Base-by-base conservation (phyloP, 345 rosid species). In the Trapa incisa region DNA sequence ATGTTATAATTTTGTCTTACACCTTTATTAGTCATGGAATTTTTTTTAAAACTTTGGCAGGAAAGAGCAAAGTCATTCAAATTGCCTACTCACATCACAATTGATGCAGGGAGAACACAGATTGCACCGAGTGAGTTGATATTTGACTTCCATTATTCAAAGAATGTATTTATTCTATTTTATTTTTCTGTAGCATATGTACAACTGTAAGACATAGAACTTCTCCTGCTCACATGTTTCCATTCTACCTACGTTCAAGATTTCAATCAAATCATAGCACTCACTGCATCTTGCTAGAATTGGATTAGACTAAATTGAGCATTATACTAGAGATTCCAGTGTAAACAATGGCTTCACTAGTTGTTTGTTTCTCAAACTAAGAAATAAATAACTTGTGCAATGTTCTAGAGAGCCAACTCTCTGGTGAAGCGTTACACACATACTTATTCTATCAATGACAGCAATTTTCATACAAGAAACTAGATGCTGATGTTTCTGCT, bases 101-200 rank as follows among this genome's bases (percentile, higher is more conserved):
- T 94, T 58, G 99, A 94, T 83, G 99, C 99, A 5, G 99, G 99
- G 77, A 89, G 96, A 75, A 94, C 97, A 0, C 99, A 91, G 79
- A 94, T 94, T 58, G 97, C 97, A 48, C 99, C 99, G 71, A 91
- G 97, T 94, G 74, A 86, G 99, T 91, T 72, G 69, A 71, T 17
- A 61, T 32, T 54, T 68, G 47, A 56, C 69, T 66, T 52, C 68
- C 48, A 13, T 2, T 33, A 22, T 42, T 64, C 29, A 65, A n/a
- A 13, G 67, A 41, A 65, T 58, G 16, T 32, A 0, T 58, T 58
- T 58, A 58, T 54, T 11, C 29, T 22, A 22, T 22, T 22, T 22
- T 22, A 22, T 22, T 4, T 57, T 9, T 22, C 32, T 6, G 4
- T 6, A 6, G 61, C 61, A 57, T 57, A 8, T 57, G 61, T 57